Base-by-base conservation (phyloP, 1,284 basidiomycete species). In the Schizophyllum commune region DNA sequence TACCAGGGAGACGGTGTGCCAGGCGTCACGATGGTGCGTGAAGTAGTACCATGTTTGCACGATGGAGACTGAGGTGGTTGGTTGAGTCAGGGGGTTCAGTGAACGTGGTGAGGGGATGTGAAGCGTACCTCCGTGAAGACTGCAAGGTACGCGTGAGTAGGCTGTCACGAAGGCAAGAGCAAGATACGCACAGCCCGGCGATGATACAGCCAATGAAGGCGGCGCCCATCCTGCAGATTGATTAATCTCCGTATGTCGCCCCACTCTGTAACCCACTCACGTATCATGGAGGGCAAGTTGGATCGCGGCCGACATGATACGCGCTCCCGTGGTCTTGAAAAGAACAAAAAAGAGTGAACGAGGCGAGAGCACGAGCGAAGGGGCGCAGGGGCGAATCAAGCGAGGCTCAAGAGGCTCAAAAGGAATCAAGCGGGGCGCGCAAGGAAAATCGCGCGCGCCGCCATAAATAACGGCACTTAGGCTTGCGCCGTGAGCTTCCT, bases 31-130 rank as follows among this genome's bases (percentile, higher is more conserved):
- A 60, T 79, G 77, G 68, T 84, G 83, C 9, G 70, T 73, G 61
- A 71, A 86, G 66, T 85, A 86, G 64, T 78, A 84, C 74, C 76
- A 83, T 3, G 79, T 75, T 68, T 86, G 84, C 32, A 83, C 72
- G 59, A 78, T 76, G 4, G 83, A 82, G 22, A 83, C 84, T 85
- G 39, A 22, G 52, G 19, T 5, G 53, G 34, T 27, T n/a, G 32
- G 52, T 57, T 9, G 52, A 22, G 34, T 58, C n/a, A n/a, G n/a
- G n/a, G n/a, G n/a, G n/a, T n/a, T n/a, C n/a, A n/a, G n/a, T n/a
- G n/a, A n/a, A n/a, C n/a, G n/a, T n/a, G n/a, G n/a, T n/a, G n/a
- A n/a, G 47, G n/a, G 4, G 15, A 9, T n/a, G n/a, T n/a, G 53
- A 59, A n/a, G 66, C 73, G 34, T 61, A 84, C 84, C 77, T 72